Percentiles rank a stretch among this genome's conserved stretches.
Evolutionary conservation across 2,329 filamentous ascomycete species (phyloP).

Genomic region (Hirsutella thompsonii): DNA sequence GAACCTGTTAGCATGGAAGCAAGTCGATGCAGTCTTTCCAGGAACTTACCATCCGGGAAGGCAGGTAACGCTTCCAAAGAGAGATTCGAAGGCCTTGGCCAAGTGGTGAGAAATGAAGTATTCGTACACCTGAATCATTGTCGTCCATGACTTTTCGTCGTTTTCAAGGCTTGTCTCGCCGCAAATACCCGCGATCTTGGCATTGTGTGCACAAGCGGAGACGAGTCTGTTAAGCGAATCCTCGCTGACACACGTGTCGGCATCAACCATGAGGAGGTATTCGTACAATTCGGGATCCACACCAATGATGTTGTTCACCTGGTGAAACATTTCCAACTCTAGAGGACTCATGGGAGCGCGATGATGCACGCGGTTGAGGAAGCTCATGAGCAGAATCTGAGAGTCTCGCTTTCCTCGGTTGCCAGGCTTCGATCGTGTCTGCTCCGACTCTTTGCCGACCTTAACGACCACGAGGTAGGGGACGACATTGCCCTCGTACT

Average conservation of each 20-base stretch:
- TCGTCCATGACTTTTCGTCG: slow-evolving; percentile 92
- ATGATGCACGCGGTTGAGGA: slow-evolving; percentile 95
- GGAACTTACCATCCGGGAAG: slow-evolving; percentile 86
- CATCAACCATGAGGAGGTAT: slow-evolving; percentile 94
- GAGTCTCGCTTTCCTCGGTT: slow-evolving; percentile 98
- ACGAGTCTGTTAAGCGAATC: slow-evolving; percentile 89
- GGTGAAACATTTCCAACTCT: slow-evolving; percentile 96
- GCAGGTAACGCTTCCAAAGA: slow-evolving; percentile 97
- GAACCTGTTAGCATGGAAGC: not conserved
- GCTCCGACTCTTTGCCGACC: slow-evolving; percentile 92
- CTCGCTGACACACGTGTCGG: slow-evolving; percentile 86
- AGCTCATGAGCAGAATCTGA: slow-evolving; percentile 90
- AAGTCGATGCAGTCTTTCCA: no score
- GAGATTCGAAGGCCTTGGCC: slow-evolving; percentile 91
- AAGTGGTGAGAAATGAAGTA: slow-evolving; percentile 98
- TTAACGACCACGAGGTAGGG: slow-evolving; percentile 95
- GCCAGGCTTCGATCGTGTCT: slow-evolving; percentile 79
- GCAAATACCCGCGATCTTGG: slow-evolving; percentile 94
- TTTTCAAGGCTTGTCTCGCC: slow-evolving; percentile 95
- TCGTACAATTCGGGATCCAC: slow-evolving; percentile 96
- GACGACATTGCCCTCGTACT: slow-evolving; percentile 94
- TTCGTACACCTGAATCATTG: slow-evolving; percentile 99
- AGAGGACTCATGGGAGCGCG: slow-evolving; percentile 88
- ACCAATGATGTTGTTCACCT: slow-evolving; percentile 98
- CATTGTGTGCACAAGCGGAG: slow-evolving; percentile 82